Conservation (phyloP, 805 yeast species). For the Ogataea methylovora region DNA sequence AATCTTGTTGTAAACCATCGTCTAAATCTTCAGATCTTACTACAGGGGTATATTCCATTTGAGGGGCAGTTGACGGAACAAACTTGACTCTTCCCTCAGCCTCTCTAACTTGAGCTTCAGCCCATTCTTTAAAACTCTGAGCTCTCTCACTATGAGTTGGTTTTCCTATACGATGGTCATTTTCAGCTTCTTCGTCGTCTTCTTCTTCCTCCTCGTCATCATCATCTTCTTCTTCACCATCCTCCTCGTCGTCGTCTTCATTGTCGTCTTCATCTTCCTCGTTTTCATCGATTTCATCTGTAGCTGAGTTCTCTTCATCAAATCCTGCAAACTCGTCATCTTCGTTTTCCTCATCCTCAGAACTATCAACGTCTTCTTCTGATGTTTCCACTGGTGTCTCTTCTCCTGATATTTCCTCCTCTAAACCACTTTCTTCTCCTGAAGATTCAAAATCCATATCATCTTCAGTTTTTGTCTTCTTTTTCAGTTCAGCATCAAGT, state of each 20-base stretch:
- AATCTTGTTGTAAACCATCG: conserved; percentile 56
- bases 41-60: conserved; percentile 44
- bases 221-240: conserved; percentile 23
- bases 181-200: conserved; percentile 21
- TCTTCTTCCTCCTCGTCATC: conserved; percentile 22
- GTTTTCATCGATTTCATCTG: conserved; percentile 22
- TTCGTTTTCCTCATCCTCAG: conserved; percentile 26
- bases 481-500: conserved; percentile 41
- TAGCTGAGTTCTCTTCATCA: conserved; percentile 19
- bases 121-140: conserved; percentile 80
- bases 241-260: conserved; percentile 27
- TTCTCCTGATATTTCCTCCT: conserved; percentile 13
- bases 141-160: conserved; percentile 44
- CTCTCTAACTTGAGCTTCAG: conserved; percentile 60
- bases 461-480: conserved; percentile 40
- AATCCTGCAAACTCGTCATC: too few species aligned
- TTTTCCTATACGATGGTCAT: conserved; percentile 31
- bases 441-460: conserved; percentile 47
- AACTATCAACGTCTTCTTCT: conserved; percentile 5
- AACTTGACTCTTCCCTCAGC: conserved; percentile 51
- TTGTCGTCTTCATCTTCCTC: conserved; percentile 24
- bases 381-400: conserved; percentile 15
- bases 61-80: conserved; percentile 43
- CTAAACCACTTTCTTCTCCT: conserved; percentile 20
- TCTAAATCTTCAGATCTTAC: conserved; percentile 66